Evolutionary conservation across 805 yeast species (phyloP).

Genomic region (Jamesozyma rosinii): DNA sequence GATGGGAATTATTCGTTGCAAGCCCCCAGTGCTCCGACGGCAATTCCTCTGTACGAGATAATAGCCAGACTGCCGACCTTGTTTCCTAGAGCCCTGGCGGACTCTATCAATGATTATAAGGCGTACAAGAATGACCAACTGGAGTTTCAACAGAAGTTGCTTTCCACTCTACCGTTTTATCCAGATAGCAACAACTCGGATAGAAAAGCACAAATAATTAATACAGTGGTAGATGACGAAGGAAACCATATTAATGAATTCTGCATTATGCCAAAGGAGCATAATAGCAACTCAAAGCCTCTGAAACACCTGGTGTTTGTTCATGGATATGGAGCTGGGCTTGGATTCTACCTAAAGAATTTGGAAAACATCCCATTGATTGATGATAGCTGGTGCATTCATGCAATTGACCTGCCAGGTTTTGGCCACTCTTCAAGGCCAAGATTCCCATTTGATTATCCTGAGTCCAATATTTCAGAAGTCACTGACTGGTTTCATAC

Average conservation of each 20-base stretch:
- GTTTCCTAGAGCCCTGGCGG: slow-evolving; percentile 48
- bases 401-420: slow-evolving; percentile 81
- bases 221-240: slow-evolving; percentile 37
- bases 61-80: slow-evolving; percentile 34
- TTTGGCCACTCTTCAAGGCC: slow-evolving; percentile 87
- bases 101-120: slow-evolving; percentile 46
- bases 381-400: slow-evolving; percentile 56
- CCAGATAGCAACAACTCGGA: slow-evolving; percentile 28
- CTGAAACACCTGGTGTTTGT: slow-evolving; percentile 55
- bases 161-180: slow-evolving; percentile 39
- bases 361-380: slow-evolving; percentile 42
- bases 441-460: slow-evolving; percentile 39
- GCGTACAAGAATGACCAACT: slow-evolving; percentile 30
- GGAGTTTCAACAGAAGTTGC: slow-evolving; percentile 39
- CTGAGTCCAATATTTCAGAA: slow-evolving; percentile 13
- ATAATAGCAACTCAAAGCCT: slow-evolving; percentile 14
- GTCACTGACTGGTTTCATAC: slow-evolving; percentile 38
- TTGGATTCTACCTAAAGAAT: slow-evolving; percentile 76
- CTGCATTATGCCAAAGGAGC: slow-evolving; percentile 43
- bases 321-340: slow-evolving; percentile 94
- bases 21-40: slow-evolving; percentile 54
- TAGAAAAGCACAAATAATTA: slow-evolving; percentile 25
- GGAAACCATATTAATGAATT: slow-evolving; percentile 69
- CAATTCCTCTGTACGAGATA: slow-evolving; percentile 50
- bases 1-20: background rate